These are phyloP conservation scores for Intubia oerlemansii DNA, from an alignment of 2,329 filamentous ascomycete genomes.

Conservation along the genomic window DNA sequence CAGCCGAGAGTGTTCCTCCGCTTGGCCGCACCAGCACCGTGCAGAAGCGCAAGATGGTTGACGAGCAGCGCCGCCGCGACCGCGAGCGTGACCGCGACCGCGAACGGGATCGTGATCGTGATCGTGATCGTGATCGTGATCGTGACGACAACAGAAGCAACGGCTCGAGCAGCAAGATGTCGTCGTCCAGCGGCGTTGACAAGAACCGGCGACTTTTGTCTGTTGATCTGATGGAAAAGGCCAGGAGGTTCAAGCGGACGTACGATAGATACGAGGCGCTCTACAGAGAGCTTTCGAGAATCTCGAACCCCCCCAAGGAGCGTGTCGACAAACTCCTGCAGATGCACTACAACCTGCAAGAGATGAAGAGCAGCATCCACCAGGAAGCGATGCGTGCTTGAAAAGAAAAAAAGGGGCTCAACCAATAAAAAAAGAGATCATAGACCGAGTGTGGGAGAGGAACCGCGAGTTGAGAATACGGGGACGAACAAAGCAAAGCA, in stretches of 20 bases:
- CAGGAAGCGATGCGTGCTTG: conserved; percentile 13
- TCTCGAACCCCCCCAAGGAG: conserved; percentile 27
- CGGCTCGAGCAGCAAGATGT: too few species aligned
- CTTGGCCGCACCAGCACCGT: conserved; percentile 10
- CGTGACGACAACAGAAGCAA: too few species aligned
- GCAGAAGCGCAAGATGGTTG: conserved; percentile 23
- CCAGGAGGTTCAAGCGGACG: conserved; percentile 30
- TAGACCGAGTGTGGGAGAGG: too few species aligned
- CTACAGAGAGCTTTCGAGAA: conserved; percentile 29
- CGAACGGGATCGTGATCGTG: too few species aligned
- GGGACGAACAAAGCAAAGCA: neutral
- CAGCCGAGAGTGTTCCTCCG: conserved; percentile 9
- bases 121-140: too few species aligned
- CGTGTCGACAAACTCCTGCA: conserved; percentile 28
- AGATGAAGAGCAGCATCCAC: conserved; percentile 39
- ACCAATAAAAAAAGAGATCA: too few species aligned
- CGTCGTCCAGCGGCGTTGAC: conserved; percentile 1
- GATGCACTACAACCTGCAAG: conserved; percentile 30
- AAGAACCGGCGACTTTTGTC: conserved; percentile 15
- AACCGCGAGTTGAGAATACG: too few species aligned
- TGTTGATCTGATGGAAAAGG: conserved; percentile 28
- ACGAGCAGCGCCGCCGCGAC: conserved; percentile 3
- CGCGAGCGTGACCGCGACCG: neutral
- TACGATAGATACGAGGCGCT: conserved; percentile 36
- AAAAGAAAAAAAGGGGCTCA: too few species aligned